Percentiles rank a stretch among this genome's conserved stretches.
phyloP scores from a whole-genome alignment of 2,329 filamentous ascomycete genomes.

The Xylariaceae sp. region DNA sequence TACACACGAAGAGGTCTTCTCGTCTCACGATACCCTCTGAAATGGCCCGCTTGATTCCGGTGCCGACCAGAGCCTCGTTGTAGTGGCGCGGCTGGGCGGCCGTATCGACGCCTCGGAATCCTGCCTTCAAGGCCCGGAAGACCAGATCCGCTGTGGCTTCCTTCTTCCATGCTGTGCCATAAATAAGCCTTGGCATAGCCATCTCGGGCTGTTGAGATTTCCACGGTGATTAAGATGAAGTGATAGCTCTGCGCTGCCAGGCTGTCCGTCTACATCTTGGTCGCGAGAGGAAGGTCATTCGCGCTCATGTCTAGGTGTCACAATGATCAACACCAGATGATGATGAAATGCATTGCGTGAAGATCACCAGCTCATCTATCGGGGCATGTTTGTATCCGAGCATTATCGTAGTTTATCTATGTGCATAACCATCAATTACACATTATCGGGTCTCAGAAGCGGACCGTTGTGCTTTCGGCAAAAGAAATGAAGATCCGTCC shows the following conservation, averaged over 20 bases:
- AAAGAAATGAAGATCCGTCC: too few relatives aligned
- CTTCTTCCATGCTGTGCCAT: slow-evolving; percentile 86
- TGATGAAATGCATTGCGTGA: neutral
- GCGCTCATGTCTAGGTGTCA: neutral
- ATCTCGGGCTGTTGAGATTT: slow-evolving; percentile 21
- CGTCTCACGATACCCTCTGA: slow-evolving; percentile 54
- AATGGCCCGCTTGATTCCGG: slow-evolving; percentile 61
- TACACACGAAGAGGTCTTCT: slow-evolving; percentile 58
- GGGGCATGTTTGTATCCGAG: too few relatives aligned
- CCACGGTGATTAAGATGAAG: neutral
- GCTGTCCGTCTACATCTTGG: slow-evolving; percentile 1
- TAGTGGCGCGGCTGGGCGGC: slow-evolving; percentile 77
- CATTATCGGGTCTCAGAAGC: too few relatives aligned
- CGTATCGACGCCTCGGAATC: slow-evolving; percentile 72
- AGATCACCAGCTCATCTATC: too few relatives aligned
- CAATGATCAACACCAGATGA: neutral
- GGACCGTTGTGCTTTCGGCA: too few relatives aligned
- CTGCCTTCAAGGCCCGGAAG: slow-evolving; percentile 60
- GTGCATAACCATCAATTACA: too few relatives aligned
- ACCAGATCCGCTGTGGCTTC: slow-evolving; percentile 64
- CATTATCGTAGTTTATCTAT: too few relatives aligned
- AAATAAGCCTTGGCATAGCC: slow-evolving; percentile 55
- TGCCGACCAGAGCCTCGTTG: slow-evolving; percentile 65
- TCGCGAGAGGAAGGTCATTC: slow-evolving; percentile 3
- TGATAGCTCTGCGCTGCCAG: neutral